phyloP scores from a whole-genome alignment of 179 eudicot species.

The Gypsophila paniculata region DNA sequence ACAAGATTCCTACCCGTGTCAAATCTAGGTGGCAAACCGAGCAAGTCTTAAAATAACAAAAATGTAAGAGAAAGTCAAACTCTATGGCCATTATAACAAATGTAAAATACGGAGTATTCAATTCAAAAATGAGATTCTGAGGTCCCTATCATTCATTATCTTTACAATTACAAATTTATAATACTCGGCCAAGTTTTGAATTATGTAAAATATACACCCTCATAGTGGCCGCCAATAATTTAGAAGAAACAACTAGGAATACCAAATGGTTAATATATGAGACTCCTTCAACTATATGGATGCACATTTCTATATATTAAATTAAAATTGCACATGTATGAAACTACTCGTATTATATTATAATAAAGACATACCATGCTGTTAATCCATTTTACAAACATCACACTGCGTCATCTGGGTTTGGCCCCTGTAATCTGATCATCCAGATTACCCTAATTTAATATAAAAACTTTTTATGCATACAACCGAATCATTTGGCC shows the following conservation, averaged over 20 bases:
- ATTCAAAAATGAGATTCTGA: background rate
- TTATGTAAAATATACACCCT: background rate
- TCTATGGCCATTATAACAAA: background rate
- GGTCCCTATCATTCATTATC: background rate
- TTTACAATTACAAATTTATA: no score
- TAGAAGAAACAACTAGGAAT: background rate
- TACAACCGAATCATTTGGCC: no score
- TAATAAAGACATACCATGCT: background rate
- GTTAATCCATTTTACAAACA: background rate
- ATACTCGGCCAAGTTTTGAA: no score
- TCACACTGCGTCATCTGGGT: background rate
- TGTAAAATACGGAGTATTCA: background rate
- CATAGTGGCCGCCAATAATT: background rate
- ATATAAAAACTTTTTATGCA: no score
- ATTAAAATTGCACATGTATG: conserved; percentile 4
- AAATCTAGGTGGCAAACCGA: background rate
- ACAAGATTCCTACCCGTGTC: no score
- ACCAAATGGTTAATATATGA: background rate
- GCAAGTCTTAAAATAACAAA: background rate
- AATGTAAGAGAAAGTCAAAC: background rate
- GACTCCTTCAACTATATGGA: conserved; percentile 9
- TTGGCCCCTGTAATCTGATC: background rate
- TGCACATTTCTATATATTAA: background rate
- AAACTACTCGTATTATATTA: background rate
- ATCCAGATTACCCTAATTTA: conserved; percentile 8